Evolutionary conservation across 768 basidiomycete genomes (phyloP), one percentile per base, ranked within the genome.

Genomic region (Trametes villosa): DNA sequence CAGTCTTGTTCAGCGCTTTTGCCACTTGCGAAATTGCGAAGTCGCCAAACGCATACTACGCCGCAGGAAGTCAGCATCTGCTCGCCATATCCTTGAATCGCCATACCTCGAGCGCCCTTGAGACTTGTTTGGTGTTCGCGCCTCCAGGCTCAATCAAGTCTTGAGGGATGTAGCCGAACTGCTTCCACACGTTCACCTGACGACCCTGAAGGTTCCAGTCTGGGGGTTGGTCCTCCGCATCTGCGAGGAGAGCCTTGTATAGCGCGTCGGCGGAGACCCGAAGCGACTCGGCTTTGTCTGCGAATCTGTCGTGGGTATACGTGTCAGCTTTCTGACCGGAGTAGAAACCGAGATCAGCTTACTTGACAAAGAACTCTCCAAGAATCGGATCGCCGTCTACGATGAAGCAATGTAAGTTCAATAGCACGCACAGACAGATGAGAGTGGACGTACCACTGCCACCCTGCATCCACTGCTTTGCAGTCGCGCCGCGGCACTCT

Each of bases 301-400:
- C 71, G 72, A 80, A 87, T 67, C 86, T 87, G n/a, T n/a, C 34
- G 11, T 9, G 12, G 4, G 4, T 9, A 11, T 3, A 8, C 17
- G 36, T 2, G 15, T 6, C 11, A n/a, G 27, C 20, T 20, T 30
- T 20, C 9, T 4, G 9, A 30, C 3, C 1, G n/a, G 29, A 54
- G 8, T 4, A 40, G 4, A 0, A 18, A 33, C 2, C 26, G 22
- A 2, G 9, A 22, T 30, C 7, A 3, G 67, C 76, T 13, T 62
- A 86, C 84, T 87, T 87, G 36, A 86, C 84, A 63, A 84, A 83
- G 71, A 87, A 86, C 70, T 88, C 86, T n/a, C 79, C 82, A 6
- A 88, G 72, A 38, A 88, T 86, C 0, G 85, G 85, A 64, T 88
- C 86, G 1, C 77, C 86, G 63, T 87, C 86, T 87, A n/a, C n/a